Percentiles rank a stretch among this genome's conserved stretches.
Conservation (phyloP, 2,329 filamentous ascomycete genomes). For the Exophiala sideris region DNA sequence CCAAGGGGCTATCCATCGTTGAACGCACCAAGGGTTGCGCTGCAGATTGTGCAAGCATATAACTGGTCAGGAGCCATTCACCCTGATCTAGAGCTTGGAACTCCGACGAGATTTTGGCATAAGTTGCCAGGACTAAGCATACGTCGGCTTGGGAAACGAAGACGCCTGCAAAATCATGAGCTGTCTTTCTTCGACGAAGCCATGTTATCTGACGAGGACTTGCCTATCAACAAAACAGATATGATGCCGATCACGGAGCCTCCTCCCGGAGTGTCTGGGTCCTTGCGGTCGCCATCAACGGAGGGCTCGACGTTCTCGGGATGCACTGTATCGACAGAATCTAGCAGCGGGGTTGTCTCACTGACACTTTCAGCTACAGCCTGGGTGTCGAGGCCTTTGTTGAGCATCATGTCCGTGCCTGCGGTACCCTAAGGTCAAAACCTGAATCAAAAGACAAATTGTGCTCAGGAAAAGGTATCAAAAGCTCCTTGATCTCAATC, state of each 20-base stretch:
- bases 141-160: constrained; percentile 65
- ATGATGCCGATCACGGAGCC: background rate
- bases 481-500: no score
- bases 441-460: no score
- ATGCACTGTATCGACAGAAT: no score
- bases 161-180: constrained; percentile 44
- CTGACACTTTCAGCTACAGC: no score
- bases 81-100: constrained; percentile 42
- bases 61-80: constrained; percentile 45
- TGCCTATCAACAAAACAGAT: background rate
- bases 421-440: no score
- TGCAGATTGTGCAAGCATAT: constrained; percentile 42
- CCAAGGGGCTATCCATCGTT: constrained; percentile 49
- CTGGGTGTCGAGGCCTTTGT: no score
- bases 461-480: no score
- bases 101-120: constrained; percentile 51
- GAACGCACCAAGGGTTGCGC: constrained; percentile 39
- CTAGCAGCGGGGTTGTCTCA: no score
- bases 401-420: no score
- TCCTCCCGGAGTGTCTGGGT: no score
- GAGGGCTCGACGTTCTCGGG: no score
- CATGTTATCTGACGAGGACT: background rate
- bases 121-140: constrained; percentile 64
- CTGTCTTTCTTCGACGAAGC: background rate
- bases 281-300: no score